Base-by-base conservation (phyloP, 1,284 basidiomycete species). In the Inonotus obliquus region DNA sequence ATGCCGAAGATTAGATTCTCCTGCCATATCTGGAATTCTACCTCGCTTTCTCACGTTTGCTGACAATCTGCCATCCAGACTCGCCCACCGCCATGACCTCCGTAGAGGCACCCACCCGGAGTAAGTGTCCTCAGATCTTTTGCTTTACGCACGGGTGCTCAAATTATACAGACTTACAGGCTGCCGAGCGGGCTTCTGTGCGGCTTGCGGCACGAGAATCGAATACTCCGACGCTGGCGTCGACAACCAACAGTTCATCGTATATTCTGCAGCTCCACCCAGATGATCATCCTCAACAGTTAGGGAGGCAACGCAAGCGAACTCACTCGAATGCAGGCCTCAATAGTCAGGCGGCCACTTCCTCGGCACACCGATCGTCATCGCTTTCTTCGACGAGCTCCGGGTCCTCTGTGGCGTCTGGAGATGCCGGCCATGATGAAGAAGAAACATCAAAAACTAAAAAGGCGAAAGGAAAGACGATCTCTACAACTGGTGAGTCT, bases 161-260 rank as follows among this genome's bases (percentile, higher is more conserved):
- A 60, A 35, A 32, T 14, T 14, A 13, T 11, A 52, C 54, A 57
- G 57, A 48, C 41, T 63, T 58, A 19, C 82, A 84, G 74, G 63
- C 67, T 57, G 67, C 75, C 69, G 79, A 86, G 69, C 74, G 83
- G 63, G 79, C 77, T 63, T 84, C 83, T 69, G 69, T 83, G 71
- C 83, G 83, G 67, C 67, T 86, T 67, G 78, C 77, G 57, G 81
- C 81, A 29, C 83, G 84, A 54, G 80, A 74, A 45, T 71, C 55
- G 37, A 23, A 29, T 13, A 32, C 38, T 4, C 38, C 75, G 19
- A 69, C 71, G 27, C 69, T 73, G 19, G 70, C 71, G n/a, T 62
- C 72, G 66, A 76, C 29, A 14, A 25, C 23, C 25, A 27, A 52
- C 29, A 27, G 32, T 23, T 17, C 61, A 63, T 68, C 63, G 62